Conservation (phyloP, 2,329 filamentous ascomycete species). For the Lasiodiplodia gonubiensis region DNA sequence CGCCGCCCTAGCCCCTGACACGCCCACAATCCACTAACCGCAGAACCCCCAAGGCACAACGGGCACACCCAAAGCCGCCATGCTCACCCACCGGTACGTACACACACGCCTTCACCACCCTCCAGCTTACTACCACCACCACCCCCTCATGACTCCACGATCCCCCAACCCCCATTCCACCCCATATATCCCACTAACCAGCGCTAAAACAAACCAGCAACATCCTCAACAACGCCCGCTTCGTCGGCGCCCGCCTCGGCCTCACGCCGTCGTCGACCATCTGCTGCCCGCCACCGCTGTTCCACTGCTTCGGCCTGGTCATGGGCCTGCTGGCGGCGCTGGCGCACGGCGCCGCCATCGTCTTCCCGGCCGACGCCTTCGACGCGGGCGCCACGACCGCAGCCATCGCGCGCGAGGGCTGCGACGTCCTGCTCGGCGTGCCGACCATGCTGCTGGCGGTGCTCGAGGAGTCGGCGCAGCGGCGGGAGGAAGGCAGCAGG, state of each 20-base stretch:
- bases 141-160: no score
- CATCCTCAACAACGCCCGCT: conserved; percentile 88
- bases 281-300: conserved; percentile 65
- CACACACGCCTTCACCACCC: conserved; percentile 65
- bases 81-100: conserved; percentile 55
- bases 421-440: conserved; percentile 81
- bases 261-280: conserved; percentile 74
- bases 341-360: conserved; percentile 78
- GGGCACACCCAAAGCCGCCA: conserved; percentile 80
- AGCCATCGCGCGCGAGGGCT: conserved; percentile 65
- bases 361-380: conserved; percentile 88
- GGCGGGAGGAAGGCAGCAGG: no score
- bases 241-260: conserved; percentile 85
- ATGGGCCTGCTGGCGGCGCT: conserved; percentile 96
- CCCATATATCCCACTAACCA: no score
- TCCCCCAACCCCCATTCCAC: no score
- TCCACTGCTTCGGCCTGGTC: conserved; percentile 84
- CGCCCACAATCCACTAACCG: neutral
- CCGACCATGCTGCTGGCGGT: conserved; percentile 92
- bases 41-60: neutral
- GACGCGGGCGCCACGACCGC: conserved; percentile 74
- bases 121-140: no score
- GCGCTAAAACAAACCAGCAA: no score
- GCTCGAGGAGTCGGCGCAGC: conserved; percentile 72
- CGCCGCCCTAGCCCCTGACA: conserved; percentile 58